Base-by-base conservation (phyloP, 495 filamentous ascomycete genomes). In the Haplographium delicatum region DNA sequence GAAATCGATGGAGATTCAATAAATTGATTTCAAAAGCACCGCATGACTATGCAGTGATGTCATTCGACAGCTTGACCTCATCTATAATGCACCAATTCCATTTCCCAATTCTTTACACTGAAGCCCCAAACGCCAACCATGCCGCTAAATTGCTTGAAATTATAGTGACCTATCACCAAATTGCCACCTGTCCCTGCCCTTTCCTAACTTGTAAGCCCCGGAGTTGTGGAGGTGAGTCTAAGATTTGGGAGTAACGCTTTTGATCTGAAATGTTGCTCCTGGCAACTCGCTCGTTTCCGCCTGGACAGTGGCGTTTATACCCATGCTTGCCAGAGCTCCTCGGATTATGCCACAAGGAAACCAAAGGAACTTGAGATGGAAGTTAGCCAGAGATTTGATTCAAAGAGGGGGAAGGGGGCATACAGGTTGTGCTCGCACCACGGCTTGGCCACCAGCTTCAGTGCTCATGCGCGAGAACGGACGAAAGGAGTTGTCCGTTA, bases 251-350 rank as follows among this genome's bases (percentile, higher is more conserved):
- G 78, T 71, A 19, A 83, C 68, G 8, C 86, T 94, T 74, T 95
- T 95, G 69, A 98, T 96, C 70, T 98, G 94, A 68, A 98, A 98
- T 1, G 87, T 89, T 39, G 91, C 93, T 4, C 77, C 78, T 6
- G 93, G 94, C 27, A 97, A 71, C 67, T 91, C 91, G 18, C 72
- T 83, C 15, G 82, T 84, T 69, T 95, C 91, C 10, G 86, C 91
- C 59, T 95, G 86, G 13, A 96, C 93, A 0, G 82, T 91, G 4
- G 91, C 91, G 56, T 85, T 79, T 51, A 98, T 90, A 13, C 93
- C 91, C 76, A 98, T 75, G 44, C 84, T 89, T 8, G 90, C 85
- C 18, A 98, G 72, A 27, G 88, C 88, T 44, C 93, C 93, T 33
- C 91, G 76, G 40, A 98, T 85, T 16, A 98, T 73, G 50, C 93